Evolutionary conservation across 345 rosid genomes (phyloP).

Genomic region (Gossypioides kirkii): DNA sequence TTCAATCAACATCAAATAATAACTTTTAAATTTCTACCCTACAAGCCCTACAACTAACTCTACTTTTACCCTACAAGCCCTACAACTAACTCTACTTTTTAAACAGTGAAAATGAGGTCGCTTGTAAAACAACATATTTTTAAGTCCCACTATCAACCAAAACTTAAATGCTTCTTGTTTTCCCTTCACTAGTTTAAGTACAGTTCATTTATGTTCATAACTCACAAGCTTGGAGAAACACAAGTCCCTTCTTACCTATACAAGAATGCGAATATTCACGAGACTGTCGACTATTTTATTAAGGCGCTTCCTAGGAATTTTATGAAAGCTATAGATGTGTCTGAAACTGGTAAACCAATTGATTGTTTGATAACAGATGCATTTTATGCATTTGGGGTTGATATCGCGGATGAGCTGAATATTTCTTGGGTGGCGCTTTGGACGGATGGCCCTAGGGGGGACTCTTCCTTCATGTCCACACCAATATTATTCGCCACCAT

Average conservation of each 20-base stretch:
- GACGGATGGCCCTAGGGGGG: conserved; percentile 39
- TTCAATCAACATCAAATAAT: too few relatives aligned
- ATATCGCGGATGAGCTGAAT: conserved; percentile 34
- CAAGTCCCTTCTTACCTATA: neutral
- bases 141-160: neutral
- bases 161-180: neutral
- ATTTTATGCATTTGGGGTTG: conserved; percentile 46
- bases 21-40: too few relatives aligned
- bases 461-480: conserved; percentile 31
- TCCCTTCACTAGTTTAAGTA: neutral
- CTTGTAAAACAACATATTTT: too few relatives aligned
- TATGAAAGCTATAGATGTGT: conserved; percentile 23
- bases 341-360: neutral
- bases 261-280: conserved; percentile 18
- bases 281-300: conserved; percentile 32
- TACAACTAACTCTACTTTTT: too few relatives aligned
- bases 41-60: too few relatives aligned
- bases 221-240: neutral
- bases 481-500: conserved; percentile 26
- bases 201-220: neutral
- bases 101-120: too few relatives aligned
- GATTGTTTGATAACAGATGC: neutral
- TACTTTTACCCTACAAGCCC: too few relatives aligned
- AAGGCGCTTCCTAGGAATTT: conserved; percentile 32
- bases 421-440: conserved; percentile 44